A percentile compares a stretch with the other conserved stretches of the same genome.
Evolutionary conservation across 169 alveolate species (phyloP).

Genomic region (Plasmodium vivax): DNA sequence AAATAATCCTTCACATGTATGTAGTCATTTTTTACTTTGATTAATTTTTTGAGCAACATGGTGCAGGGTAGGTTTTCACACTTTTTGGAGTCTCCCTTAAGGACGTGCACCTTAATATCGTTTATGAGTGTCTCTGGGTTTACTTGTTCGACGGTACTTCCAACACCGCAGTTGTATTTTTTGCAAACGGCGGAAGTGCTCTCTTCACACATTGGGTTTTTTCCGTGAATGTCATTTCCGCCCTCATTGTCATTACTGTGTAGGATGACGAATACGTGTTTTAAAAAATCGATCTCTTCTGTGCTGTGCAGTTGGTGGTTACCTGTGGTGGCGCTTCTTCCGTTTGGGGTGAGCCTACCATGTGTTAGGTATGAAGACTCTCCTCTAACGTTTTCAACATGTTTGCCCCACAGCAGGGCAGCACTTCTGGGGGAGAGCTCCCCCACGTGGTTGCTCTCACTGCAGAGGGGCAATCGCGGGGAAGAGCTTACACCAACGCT

Average conservation of each 20-base stretch:
- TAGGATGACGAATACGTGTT: background rate
- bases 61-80: slow-evolving; percentile 16
- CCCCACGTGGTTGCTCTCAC: background rate
- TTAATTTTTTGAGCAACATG: slow-evolving; percentile 36
- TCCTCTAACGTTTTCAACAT: background rate
- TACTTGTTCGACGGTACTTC: background rate
- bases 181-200: background rate
- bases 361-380: background rate
- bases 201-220: background rate
- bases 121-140: slow-evolving; percentile 24
- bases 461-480: background rate
- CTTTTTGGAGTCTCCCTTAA: slow-evolving; percentile 2
- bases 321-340: background rate
- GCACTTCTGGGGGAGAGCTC: background rate
- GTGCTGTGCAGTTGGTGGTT: background rate
- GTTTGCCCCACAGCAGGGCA: background rate
- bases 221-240: background rate
- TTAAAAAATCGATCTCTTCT: slow-evolving; percentile 1
- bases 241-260: background rate
- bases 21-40: slow-evolving; percentile 68
- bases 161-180: background rate
- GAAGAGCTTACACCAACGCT: background rate
- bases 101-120: slow-evolving; percentile 1
- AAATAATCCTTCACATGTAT: slow-evolving; percentile 63
- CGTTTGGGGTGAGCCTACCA: background rate